Percentiles rank a stretch among this genome's conserved stretches.
phyloP scores from a whole-genome alignment of 352 stramenopile species.

The Pythium periplocum region DNA sequence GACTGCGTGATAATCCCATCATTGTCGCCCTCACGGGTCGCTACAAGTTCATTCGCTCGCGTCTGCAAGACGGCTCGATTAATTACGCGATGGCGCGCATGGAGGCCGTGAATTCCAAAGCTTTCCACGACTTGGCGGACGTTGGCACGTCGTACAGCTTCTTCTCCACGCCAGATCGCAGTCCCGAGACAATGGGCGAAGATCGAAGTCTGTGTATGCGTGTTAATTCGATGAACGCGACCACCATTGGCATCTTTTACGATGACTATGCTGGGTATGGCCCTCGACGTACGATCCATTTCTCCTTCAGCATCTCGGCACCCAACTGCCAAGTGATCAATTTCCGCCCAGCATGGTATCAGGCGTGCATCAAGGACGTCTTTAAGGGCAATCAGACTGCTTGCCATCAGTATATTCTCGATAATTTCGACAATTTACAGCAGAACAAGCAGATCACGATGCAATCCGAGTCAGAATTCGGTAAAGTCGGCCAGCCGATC shows the following conservation, averaged over 20 bases:
- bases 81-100: conserved; percentile 33
- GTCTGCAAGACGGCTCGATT: conserved; percentile 25
- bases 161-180: conserved; percentile 15
- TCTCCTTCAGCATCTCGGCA: conserved; percentile 26
- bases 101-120: not conserved
- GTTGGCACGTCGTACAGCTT: conserved; percentile 21
- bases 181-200: conserved; percentile 8
- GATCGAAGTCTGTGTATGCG: conserved; percentile 22
- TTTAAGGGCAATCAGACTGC: too few species aligned
- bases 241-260: conserved; percentile 17
- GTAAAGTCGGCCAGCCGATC: too few species aligned
- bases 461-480: too few species aligned
- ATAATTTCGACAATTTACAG: too few species aligned
- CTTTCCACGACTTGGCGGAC: conserved; percentile 21
- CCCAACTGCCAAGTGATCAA: too few species aligned
- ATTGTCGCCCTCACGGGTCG: conserved; percentile 32
- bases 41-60: conserved; percentile 35
- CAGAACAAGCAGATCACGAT: too few species aligned
- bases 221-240: conserved; percentile 24
- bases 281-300: conserved; percentile 13
- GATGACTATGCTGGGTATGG: conserved; percentile 22
- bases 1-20: conserved; percentile 41
- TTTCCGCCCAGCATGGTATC: too few species aligned
- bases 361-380: too few species aligned
- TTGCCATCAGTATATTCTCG: too few species aligned